Evolutionary conservation across 371 early-diverging fungal species (phyloP).

Genomic region (Mucor circinelloides): DNA sequence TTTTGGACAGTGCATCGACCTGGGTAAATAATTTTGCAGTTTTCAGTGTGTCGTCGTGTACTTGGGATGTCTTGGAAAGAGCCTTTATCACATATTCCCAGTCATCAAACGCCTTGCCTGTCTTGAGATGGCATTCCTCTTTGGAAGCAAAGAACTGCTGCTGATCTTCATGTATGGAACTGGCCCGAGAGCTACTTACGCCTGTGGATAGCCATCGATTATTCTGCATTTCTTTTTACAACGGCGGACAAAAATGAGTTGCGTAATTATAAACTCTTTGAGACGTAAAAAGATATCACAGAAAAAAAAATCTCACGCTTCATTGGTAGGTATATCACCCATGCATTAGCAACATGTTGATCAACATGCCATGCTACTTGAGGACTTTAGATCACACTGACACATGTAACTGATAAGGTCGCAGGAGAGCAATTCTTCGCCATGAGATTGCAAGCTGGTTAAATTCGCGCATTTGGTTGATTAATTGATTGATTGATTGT

Average conservation of each 20-base stretch:
- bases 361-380: neutral
- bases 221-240: neutral
- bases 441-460: too few relatives aligned
- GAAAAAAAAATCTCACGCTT: neutral
- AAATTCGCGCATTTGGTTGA: too few relatives aligned
- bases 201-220: neutral
- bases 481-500: too few relatives aligned
- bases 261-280: neutral
- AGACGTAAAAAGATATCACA: neutral
- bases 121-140: constrained; percentile 32
- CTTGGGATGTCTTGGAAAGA: neutral
- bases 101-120: constrained; percentile 28
- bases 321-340: neutral
- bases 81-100: constrained; percentile 20
- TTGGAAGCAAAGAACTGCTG: constrained; percentile 16
- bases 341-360: neutral
- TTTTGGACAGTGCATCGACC: constrained; percentile 30
- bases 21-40: constrained; percentile 31
- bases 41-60: constrained; percentile 26
- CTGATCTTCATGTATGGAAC: neutral
- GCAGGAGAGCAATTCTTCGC: too few relatives aligned
- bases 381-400: too few relatives aligned
- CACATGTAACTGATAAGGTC: too few relatives aligned
- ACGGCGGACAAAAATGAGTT: neutral
- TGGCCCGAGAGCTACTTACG: neutral